Percentiles rank a stretch among this genome's conserved stretches.
Evolutionary conservation across 768 basidiomycete genomes (phyloP).

Genomic region (Crepidotus variabilis): DNA sequence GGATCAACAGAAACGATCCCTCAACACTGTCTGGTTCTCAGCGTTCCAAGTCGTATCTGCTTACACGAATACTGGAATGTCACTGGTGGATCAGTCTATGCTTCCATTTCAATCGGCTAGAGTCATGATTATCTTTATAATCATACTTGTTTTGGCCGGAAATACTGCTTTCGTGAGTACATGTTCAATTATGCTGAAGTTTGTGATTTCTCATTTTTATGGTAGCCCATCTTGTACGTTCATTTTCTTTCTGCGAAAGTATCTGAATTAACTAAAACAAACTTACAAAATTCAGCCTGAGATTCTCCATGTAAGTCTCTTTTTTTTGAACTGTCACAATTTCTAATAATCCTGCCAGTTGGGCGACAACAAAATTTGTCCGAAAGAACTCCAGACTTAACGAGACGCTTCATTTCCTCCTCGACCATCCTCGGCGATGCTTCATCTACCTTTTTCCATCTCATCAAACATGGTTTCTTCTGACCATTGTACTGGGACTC

Average conservation of each 20-base stretch:
- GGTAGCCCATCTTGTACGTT: constrained; percentile 81
- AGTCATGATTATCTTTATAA: constrained; percentile 70
- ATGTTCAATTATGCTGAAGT: not conserved
- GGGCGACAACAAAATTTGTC: constrained; percentile 63
- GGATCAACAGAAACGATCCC: constrained; percentile 43
- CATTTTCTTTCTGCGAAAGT: not conserved
- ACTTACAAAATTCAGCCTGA: not conserved
- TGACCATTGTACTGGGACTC: constrained; percentile 61
- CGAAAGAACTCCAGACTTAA: constrained; percentile 54
- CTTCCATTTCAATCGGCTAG: constrained; percentile 87
- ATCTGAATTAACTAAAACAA: not conserved
- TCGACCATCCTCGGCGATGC: constrained; percentile 93
- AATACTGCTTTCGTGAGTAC: constrained; percentile 89
- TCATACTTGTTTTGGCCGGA: constrained; percentile 80
- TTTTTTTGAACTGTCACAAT: not conserved
- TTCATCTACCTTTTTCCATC: constrained; percentile 90
- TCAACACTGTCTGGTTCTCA: constrained; percentile 76
- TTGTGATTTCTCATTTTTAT: not conserved
- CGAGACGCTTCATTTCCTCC: constrained; percentile 85
- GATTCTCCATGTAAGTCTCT: constrained; percentile 72
- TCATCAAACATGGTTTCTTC: constrained; percentile 90
- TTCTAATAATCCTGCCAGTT: constrained; percentile 42
- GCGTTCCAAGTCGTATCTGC: constrained; percentile 82
- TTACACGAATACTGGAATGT: constrained; percentile 87
- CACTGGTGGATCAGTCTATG: constrained; percentile 88